A percentile compares a stretch with the other conserved stretches of the same genome.
Conservation (phyloP, 768 basidiomycete species). For the Rhizopogon rudus region DNA sequence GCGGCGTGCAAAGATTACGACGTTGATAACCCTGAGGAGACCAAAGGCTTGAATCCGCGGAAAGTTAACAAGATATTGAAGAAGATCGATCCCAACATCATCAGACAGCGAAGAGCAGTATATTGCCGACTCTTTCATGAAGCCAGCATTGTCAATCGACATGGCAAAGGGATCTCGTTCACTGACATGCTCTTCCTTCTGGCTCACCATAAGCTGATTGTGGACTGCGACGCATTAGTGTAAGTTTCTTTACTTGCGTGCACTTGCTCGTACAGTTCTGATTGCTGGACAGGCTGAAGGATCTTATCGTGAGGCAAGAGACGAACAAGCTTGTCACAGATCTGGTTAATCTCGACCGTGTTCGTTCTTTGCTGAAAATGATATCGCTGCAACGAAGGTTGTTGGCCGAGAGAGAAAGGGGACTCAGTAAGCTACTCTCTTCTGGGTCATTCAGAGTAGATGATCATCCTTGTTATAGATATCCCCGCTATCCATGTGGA, state of each 20-base stretch:
- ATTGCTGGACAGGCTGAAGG: constrained; percentile 56
- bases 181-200: constrained; percentile 83
- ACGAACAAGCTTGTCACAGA: constrained; percentile 79
- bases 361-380: constrained; percentile 73
- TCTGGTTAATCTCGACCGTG: constrained; percentile 80
- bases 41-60: constrained; percentile 55
- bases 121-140: constrained; percentile 85
- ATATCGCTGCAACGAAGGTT: constrained; percentile 71
- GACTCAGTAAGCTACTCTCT: constrained; percentile 28
- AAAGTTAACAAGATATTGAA: constrained; percentile 56
- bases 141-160: constrained; percentile 68
- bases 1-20: constrained; percentile 38
- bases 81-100: constrained; percentile 57
- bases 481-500: constrained; percentile 74
- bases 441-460: background rate
- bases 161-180: constrained; percentile 82
- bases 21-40: constrained; percentile 27
- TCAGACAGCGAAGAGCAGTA: constrained; percentile 61
- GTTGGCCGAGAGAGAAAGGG: constrained; percentile 44
- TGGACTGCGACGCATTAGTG: constrained; percentile 86
- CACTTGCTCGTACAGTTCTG: background rate
- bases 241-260: constrained; percentile 35
- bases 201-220: constrained; percentile 88
- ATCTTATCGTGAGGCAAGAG: constrained; percentile 69
- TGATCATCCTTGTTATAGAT: constrained; percentile 31